phyloP scores from a whole-genome alignment of 805 yeast species.

The Candida pini region DNA sequence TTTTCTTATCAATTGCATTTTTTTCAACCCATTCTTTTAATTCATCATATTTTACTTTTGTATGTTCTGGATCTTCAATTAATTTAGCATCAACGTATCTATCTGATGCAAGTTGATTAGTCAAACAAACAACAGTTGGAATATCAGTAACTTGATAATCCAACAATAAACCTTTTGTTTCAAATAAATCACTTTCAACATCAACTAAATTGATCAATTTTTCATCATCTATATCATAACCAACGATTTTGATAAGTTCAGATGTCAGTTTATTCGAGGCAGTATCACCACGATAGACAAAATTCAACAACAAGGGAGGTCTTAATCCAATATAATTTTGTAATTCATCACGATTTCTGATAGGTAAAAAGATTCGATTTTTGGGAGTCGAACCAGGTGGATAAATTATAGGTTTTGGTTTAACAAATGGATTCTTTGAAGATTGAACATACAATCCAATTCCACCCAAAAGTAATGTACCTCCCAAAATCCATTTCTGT shows the following conservation, averaged over 20 bases:
- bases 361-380: slow-evolving; percentile 44
- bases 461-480: slow-evolving; percentile 21
- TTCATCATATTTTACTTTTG: slow-evolving; percentile 38
- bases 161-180: slow-evolving; percentile 50
- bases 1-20: slow-evolving; percentile 30
- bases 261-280: slow-evolving; percentile 59
- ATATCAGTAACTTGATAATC: slow-evolving; percentile 48
- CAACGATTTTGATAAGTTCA: slow-evolving; percentile 48
- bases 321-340: slow-evolving; percentile 46
- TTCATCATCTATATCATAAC: slow-evolving; percentile 33
- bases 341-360: slow-evolving; percentile 55
- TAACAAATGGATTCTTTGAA: slow-evolving; percentile 23
- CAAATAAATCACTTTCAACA: slow-evolving; percentile 64
- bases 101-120: slow-evolving; percentile 55
- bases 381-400: slow-evolving; percentile 28
- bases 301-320: slow-evolving; percentile 64
- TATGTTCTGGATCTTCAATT: slow-evolving; percentile 18
- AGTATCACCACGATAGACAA: slow-evolving; percentile 62
- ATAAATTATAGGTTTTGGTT: slow-evolving; percentile 27
- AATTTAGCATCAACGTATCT: slow-evolving; percentile 30
- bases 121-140: slow-evolving; percentile 64
- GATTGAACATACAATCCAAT: slow-evolving; percentile 23
- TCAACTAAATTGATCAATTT: slow-evolving; percentile 59
- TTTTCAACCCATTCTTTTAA: slow-evolving; percentile 39
- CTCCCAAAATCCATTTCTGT: slow-evolving; percentile 27